Conservation (phyloP, 2,329 filamentous ascomycete species). For the Fusarium sp. region DNA sequence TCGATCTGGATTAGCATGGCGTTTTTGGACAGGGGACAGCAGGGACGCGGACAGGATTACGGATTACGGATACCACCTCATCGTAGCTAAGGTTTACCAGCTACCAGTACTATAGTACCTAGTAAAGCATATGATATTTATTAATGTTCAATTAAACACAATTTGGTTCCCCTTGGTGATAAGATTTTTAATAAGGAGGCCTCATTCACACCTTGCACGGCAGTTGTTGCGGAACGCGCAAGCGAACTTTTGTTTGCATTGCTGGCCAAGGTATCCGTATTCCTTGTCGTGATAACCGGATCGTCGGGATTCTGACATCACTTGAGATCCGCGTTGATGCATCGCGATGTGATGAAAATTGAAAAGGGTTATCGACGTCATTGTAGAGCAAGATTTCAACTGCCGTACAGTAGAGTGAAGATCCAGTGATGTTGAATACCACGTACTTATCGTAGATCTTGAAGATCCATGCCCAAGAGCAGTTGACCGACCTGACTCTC, state of each 20-base stretch:
- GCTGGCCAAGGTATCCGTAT: conserved; percentile 6
- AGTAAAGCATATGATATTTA: conserved; percentile 22
- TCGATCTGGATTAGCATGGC: conserved; percentile 34
- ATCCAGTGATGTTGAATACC: not conserved
- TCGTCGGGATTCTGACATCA: conserved; percentile 26
- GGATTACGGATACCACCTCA: conserved; percentile 31
- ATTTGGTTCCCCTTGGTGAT: too few relatives aligned
- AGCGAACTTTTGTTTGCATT: not conserved
- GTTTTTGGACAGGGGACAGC: conserved; percentile 24
- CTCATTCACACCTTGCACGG: not conserved
- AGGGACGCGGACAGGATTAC: conserved; percentile 24
- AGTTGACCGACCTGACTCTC: not conserved
- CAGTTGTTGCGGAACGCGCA: not conserved
- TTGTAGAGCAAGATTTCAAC: conserved; percentile 16
- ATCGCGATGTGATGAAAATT: conserved; percentile 11
- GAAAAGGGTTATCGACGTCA: conserved; percentile 22
- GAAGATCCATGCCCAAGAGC: not conserved
- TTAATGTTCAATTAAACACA: not conserved
- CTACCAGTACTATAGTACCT: conserved; percentile 28
- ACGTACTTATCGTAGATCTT: conserved; percentile 7
- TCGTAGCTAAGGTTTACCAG: conserved; percentile 29
- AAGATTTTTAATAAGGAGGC: not conserved
- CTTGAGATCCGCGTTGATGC: conserved; percentile 9
- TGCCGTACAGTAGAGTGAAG: conserved; percentile 9
- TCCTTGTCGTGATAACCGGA: not conserved